Evolutionary conservation across 148 eudicot genomes (phyloP).

Genomic region (Diospyros kaki): DNA sequence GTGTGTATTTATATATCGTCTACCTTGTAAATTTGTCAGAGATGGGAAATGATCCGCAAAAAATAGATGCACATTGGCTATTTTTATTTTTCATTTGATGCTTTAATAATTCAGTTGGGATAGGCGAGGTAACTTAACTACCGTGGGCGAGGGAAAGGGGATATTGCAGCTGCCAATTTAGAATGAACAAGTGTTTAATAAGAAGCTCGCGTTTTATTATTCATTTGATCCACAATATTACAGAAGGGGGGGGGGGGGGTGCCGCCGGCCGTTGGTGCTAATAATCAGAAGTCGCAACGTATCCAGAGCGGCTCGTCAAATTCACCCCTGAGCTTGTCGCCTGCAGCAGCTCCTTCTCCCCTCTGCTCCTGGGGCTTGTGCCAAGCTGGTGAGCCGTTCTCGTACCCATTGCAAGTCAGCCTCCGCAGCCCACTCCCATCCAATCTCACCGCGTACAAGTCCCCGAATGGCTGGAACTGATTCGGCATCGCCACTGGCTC

Average conservation of each 20-base stretch:
- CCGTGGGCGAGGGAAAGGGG: too few relatives aligned
- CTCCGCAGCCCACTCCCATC: conserved; percentile 67
- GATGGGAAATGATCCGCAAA: not conserved
- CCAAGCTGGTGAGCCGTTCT: conserved; percentile 90
- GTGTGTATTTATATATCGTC: not conserved
- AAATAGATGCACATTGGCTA: too few relatives aligned
- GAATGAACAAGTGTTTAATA: too few relatives aligned
- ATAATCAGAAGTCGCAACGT: conserved; percentile 23
- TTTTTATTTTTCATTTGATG: too few relatives aligned
- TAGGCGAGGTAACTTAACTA: too few relatives aligned
- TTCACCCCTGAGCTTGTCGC: conserved; percentile 46
- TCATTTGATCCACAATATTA: too few relatives aligned
- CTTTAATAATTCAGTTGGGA: too few relatives aligned
- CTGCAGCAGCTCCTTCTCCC: not conserved
- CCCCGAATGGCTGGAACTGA: conserved; percentile 81
- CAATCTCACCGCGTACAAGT: conserved; percentile 46
- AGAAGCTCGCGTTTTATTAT: too few relatives aligned
- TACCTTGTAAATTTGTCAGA: conserved; percentile 4
- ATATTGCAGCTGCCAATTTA: too few relatives aligned
- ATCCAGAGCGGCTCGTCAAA: conserved; percentile 79
- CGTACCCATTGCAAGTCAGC: conserved; percentile 71
- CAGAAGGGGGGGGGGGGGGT: too few relatives aligned
- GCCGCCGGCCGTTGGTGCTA: too few relatives aligned
- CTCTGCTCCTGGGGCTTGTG: conserved; percentile 17
- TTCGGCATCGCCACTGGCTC: conserved; percentile 86